Evolutionary conservation across 768 basidiomycete species (phyloP), one percentile per base, ranked within the genome.

Genomic region (Lactarius deliciosus): DNA sequence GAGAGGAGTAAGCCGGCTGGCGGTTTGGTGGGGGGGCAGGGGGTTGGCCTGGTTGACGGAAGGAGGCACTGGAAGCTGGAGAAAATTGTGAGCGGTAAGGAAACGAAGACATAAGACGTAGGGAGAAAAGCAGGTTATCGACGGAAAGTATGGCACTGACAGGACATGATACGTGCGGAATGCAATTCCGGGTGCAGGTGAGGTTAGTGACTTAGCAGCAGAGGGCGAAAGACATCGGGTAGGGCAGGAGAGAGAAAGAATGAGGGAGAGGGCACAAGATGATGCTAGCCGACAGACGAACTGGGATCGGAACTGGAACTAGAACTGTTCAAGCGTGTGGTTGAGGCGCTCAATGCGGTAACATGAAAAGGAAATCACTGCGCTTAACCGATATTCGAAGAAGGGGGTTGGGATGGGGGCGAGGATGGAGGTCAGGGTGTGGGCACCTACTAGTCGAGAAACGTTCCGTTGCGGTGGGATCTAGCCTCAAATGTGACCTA

Each of bases 1-100:
- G 70, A 40, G 72, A 73, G 28, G 72, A 73, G 53, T 73, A 73
- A 25, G 72, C 18, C 6, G 65, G 63, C 40, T 54, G 65, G 45
- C 68, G 66, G 28, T 66, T 64, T 28, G 69, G 59, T n/a, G 70
- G 64, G 20, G 68, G 56, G 41, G 65, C 63, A 47, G 64, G 20
- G 60, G 28, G 59, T 54, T 61, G 63, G 25, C 63, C 67, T 22
- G 43, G 54, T 20, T 40, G 71, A n/a, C 66, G 63, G 40, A 61
- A 63, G 57, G 70, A 64, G 3, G 60, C 50, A 32, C 60, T 60
- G 60, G 66, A 66, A n/a, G 71, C 67, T 66, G 62, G 25, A 64
- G 65, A 64, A 63, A 61, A 36, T 43, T 36, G 65, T 71, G 57
- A 69, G 64, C 68, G 70, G 55, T 34, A 55, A 50, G 70, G 47